Evolutionary conservation across 2,329 filamentous ascomycete species (phyloP), one percentile per base, ranked within the genome.

Genomic region (Geosmithia putterillii): DNA sequence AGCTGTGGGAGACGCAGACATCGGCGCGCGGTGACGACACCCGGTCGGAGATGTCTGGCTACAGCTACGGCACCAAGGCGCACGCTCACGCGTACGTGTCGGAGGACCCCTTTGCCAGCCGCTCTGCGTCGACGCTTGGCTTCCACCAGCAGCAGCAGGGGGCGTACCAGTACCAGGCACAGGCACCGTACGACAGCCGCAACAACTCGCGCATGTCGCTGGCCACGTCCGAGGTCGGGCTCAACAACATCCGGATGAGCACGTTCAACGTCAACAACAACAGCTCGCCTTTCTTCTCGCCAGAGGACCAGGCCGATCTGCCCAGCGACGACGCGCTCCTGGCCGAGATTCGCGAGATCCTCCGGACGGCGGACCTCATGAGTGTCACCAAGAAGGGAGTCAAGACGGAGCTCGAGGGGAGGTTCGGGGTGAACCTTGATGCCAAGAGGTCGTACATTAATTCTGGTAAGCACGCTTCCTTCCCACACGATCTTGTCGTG

Each of bases 381-480:
- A 89, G 79, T 4, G 86, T 98, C 38, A 98, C 92, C 51, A 98
- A 98, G 79, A 98, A 98, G 78, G 87, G 85, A 54, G 85, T 98
- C 64, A 96, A 96, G 74, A 67, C 77, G 52, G 92, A 98, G 68
- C 68, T 98, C 45, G 92, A 98, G 72, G 79, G 80, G 56, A 77
- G 89, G 48, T 98, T 98, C 57, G 86, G 85, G 48, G 81, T 94
- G 49, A 77, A 81, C 46, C 74, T 98, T 46, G 89, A 96, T 59
- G 71, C 80, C 43, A 94, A 86, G 74, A 83, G 89, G 63, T 79
- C 86, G 45, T 98, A 95, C 64, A 96, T 98, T 59, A 89, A 88
- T 62, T 88, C 81, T 67, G 85, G 85, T 90, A 80, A 66, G 83
- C 76, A 50, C 8, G 19, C 40, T 47, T n/a, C 6, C 12, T 38